Evolutionary conservation across 108 stramenopile species (phyloP), one percentile per base, ranked within the genome.

Genomic region (Fragilaria crotonensis): DNA sequence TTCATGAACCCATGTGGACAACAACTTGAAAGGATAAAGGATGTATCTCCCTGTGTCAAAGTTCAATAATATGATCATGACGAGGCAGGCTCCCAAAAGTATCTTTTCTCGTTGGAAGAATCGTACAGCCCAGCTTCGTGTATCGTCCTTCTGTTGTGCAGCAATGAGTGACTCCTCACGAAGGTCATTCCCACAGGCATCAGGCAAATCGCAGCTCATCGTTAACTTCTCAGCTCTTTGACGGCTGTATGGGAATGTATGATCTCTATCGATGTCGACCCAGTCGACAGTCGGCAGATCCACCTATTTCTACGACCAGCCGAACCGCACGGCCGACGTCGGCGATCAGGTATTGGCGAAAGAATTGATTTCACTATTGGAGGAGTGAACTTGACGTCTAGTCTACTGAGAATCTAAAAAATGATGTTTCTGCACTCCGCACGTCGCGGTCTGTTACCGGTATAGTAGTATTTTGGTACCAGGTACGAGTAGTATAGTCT

Each of bases 1-100:
- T 62, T 84, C 83, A 61, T 84, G 83, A 26, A 84, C 67, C 83
- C 83, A 84, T 2, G 83, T 84, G 0, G 76, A 75, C 55, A 72
- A 84, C 0, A 84, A 50, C 50, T 49, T 59, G 49, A 84, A 84
- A 5, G 83, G 83, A 61, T 84, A 84, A 2, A 84, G 48, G 2
- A 75, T 31, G 32, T 72, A 78, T 50, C 52, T 25, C 14, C 64
- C 63, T 5, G 52, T 54, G 0, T 72, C 62, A 28, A 64, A 51
- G 57, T 84, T 84, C 32, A 84, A 59, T 25, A 68, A 59, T 9
- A 78, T 53, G 4, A 77, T 59, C 19, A 84, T 59, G 14, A 64
- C 30, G n/a, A 75, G 5, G 19, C 66, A 74, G 7, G 72, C 73
- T 32, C 74, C 46, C 17, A 84, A 29, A 2, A 84, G 59, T 23